Evolutionary conservation across 345 rosid species (phyloP).

Genomic region (Dipteronia dyeriana): DNA sequence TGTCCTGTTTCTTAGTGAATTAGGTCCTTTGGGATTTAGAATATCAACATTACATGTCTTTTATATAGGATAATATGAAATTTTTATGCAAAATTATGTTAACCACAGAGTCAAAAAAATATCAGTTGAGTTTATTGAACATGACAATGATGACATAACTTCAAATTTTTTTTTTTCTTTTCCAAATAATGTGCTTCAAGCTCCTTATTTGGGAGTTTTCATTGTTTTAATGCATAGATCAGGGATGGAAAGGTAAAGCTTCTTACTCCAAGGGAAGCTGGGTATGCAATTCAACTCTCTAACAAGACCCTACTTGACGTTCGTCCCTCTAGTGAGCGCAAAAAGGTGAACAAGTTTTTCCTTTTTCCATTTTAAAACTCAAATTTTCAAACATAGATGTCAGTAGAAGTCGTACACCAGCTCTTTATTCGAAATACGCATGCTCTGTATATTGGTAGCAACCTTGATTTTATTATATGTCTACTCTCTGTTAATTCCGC

Average conservation of each 20-base stretch:
- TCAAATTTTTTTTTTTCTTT: not conserved
- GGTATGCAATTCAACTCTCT: constrained; percentile 87
- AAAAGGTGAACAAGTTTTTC: constrained; percentile 48
- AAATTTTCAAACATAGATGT: not conserved
- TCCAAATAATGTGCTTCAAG: constrained; percentile 11
- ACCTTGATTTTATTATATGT: not conserved
- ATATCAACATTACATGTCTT: not conserved
- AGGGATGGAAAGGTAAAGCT: constrained; percentile 85
- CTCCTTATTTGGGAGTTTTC: constrained; percentile 15
- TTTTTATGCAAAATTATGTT: not conserved
- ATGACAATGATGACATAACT: constrained; percentile 11
- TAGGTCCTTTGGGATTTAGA: not conserved
- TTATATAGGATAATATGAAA: not conserved
- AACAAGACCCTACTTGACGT: constrained; percentile 81
- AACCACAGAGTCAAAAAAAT: not conserved
- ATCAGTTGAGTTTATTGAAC: not conserved
- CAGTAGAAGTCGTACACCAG: not conserved
- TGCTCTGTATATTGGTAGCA: not conserved
- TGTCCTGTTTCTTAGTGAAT: not conserved
- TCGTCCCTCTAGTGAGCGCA: constrained; percentile 69
- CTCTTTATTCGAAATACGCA: not conserved
- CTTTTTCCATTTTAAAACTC: not conserved
- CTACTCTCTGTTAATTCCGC: not conserved
- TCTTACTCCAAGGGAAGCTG: constrained; percentile 84
- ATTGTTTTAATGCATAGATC: constrained; percentile 44